These are phyloP conservation scores for Vigna unguiculata DNA, from an alignment of 306 rosid species.

Conservation along the genomic window DNA sequence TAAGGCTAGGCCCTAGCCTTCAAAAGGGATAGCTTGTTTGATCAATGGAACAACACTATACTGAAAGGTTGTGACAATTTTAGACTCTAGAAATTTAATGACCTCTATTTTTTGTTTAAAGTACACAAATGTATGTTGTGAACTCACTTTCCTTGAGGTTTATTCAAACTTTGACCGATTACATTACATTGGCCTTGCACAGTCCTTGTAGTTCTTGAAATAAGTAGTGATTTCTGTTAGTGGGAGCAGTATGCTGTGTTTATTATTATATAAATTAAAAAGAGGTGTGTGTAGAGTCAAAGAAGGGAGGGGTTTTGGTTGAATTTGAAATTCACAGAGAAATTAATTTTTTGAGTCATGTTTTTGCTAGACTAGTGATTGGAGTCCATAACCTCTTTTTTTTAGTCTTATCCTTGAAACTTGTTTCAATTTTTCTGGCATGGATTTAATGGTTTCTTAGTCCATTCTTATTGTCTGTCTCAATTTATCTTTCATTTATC, in stretches of 20 bases:
- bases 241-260: background rate
- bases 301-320: background rate
- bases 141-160: background rate
- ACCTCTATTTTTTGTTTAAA: background rate
- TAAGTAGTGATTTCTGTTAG: background rate
- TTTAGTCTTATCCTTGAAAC: background rate
- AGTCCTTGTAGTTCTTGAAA: constrained; percentile 5
- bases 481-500: constrained; percentile 48
- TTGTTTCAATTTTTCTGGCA: constrained; percentile 10
- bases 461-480: constrained; percentile 34
- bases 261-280: background rate
- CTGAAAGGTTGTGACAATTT: constrained; percentile 7
- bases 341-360: background rate
- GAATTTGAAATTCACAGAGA: background rate
- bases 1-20: background rate
- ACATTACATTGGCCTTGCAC: background rate
- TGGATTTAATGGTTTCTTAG: constrained; percentile 9
- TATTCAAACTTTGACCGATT: background rate
- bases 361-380: constrained; percentile 9
- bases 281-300: background rate
- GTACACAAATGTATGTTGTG: background rate
- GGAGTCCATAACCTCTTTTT: background rate
- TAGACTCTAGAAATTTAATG: background rate
- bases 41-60: constrained; percentile 13
- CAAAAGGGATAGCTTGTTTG: background rate